Conservation (phyloP, 2,329 filamentous ascomycete species). For the Rhinocladiella mackenziei region DNA sequence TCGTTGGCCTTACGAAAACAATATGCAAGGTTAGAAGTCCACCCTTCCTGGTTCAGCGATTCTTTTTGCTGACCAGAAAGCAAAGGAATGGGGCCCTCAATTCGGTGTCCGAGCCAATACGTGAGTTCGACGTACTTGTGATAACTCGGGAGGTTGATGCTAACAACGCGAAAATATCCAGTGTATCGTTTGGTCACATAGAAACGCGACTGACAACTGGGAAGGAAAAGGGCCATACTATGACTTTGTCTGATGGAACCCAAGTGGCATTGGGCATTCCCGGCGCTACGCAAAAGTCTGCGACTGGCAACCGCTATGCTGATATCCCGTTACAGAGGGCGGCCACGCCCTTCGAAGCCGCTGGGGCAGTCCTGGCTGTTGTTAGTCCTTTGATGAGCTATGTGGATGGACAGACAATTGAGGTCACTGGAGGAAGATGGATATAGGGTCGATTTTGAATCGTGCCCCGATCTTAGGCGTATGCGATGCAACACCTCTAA, state of each 20-base stretch:
- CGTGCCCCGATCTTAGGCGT: too few relatives aligned
- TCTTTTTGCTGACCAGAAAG: too few relatives aligned
- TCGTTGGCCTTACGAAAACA: constrained; percentile 77
- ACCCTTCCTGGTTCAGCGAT: too few relatives aligned
- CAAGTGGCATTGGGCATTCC: background rate
- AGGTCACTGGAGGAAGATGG: too few relatives aligned
- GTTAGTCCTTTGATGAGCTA: constrained; percentile 78
- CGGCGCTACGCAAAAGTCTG: background rate
- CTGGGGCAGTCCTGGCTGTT: constrained; percentile 69
- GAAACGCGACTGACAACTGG: constrained; percentile 65
- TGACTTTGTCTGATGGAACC: background rate
- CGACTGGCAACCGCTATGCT: background rate
- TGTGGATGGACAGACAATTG: constrained; percentile 68
- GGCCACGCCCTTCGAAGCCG: constrained; percentile 60
- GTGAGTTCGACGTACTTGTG: too few relatives aligned
- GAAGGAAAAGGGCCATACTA: constrained; percentile 4
- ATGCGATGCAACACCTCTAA: too few relatives aligned
- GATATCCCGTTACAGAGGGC: background rate
- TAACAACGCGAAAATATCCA: too few relatives aligned
- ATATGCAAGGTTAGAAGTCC: too few relatives aligned
- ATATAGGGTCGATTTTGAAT: too few relatives aligned
- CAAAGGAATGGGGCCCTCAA: constrained; percentile 74
- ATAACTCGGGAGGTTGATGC: too few relatives aligned
- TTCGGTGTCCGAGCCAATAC: constrained; percentile 81
- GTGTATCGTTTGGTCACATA: constrained; percentile 75